Base-by-base conservation (phyloP, 805 yeast genomes). In the Naumovozyma baii region DNA sequence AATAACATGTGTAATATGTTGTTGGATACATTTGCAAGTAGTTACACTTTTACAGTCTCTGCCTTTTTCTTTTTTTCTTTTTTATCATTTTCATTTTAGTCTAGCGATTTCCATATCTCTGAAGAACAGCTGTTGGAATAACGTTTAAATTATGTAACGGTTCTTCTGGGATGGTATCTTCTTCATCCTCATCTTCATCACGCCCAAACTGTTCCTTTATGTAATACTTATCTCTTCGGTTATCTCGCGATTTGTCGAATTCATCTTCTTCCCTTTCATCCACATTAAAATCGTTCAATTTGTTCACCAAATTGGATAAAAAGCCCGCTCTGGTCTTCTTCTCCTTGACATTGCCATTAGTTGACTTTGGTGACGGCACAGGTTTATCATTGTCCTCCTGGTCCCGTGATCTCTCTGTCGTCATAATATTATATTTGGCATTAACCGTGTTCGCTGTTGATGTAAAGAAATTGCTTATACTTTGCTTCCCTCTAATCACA, bases 281-380 rank as follows among this genome's bases (percentile, higher is more conserved):
- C 9, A 56, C 55, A 2, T 51, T 50, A 37, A 63, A 49, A 12
- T 62, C 67, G 22, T 55, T 58, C 41, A 61, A 56, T 36, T 58
- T 55, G 31, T 48, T 45, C 22, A 50, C 43, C 3, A 57, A 14
- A 29, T 18, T 17, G 43, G 44, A 25, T 51, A 44, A 9, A 51
- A 44, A 22, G 54, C 47, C 43, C 31, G 30, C 34, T 19, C 19
- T 34, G 35, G 39, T 29, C 15, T 34, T 16, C 31, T 5, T n/a
- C n/a, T 5, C 31, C 5, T 28, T 33, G 14, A 18, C 17, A 10
- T 25, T 31, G n/a, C 29, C 18, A 28, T 28, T 16, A 12, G 2
- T 33, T 13, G 26, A 22, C 10, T 7, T 7, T 22, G 26, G 26
- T 22, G 26, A 10, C 10, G 26, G 26, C 26, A 22, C 26, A 10